These are phyloP conservation scores for Amanita jacksonii DNA, from an alignment of 768 basidiomycete species.

Conservation along the genomic window DNA sequence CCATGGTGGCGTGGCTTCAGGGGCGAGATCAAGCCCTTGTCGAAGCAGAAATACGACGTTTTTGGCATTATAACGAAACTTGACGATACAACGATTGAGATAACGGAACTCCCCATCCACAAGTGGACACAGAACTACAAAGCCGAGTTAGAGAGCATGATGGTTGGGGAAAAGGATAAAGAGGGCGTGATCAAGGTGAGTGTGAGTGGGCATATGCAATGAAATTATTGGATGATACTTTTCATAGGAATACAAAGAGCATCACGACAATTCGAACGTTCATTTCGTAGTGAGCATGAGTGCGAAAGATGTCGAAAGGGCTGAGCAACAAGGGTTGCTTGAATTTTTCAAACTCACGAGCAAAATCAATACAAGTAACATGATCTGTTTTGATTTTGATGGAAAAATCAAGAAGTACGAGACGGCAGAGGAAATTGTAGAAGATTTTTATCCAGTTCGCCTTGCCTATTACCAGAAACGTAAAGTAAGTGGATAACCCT, in stretches of 20 bases:
- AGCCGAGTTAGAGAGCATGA: conserved; percentile 83
- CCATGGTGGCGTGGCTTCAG: conserved; percentile 99
- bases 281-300: conserved; percentile 82
- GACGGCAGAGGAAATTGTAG: conserved; percentile 82
- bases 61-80: conserved; percentile 65
- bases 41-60: conserved; percentile 82
- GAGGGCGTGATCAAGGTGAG: conserved; percentile 66
- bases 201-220: background rate
- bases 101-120: conserved; percentile 92
- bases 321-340: conserved; percentile 79
- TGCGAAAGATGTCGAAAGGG: conserved; percentile 74
- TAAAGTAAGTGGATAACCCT: conserved; percentile 47
- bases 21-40: conserved; percentile 72
- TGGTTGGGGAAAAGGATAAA: conserved; percentile 70
- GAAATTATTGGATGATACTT: background rate
- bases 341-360: conserved; percentile 87
- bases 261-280: conserved; percentile 87
- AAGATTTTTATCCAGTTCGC: conserved; percentile 86
- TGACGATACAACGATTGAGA: conserved; percentile 84
- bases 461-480: conserved; percentile 91
- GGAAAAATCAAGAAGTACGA: conserved; percentile 93
- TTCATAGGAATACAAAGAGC: conserved; percentile 91
- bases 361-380: conserved; percentile 86
- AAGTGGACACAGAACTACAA: conserved; percentile 94
- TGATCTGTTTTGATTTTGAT: conserved; percentile 97